These are phyloP conservation scores for Russula brevipes DNA, from an alignment of 768 basidiomycete species.

Conservation along the genomic window DNA sequence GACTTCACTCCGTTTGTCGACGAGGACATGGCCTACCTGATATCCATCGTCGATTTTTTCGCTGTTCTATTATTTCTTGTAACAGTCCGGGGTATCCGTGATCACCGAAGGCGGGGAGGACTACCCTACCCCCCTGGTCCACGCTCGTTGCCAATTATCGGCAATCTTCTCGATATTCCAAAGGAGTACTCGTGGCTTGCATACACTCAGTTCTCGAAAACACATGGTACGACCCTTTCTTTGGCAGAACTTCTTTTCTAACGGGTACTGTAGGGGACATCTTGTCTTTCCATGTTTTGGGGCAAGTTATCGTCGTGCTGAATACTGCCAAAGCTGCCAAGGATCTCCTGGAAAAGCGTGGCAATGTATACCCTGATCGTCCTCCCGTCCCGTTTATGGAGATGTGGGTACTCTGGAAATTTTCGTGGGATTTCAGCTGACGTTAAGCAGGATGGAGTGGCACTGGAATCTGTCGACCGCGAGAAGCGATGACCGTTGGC, in stretches of 20 bases:
- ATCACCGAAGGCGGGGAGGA: background rate
- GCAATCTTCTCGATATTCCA: conserved; percentile 14
- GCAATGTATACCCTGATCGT: conserved; percentile 9
- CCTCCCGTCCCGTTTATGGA: conserved; percentile 3
- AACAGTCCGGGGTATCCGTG: conserved; percentile 1
- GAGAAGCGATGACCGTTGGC: background rate
- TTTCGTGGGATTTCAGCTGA: background rate
- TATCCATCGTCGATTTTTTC: background rate
- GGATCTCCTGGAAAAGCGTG: conserved; percentile 13
- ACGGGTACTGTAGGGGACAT: background rate
- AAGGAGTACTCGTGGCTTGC: conserved; percentile 8
- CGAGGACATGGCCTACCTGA: background rate
- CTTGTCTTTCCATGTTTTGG: conserved; percentile 3
- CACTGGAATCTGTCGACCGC: background rate
- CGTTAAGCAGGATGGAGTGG: background rate
- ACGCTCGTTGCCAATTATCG: conserved; percentile 5
- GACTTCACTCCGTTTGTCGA: no score
- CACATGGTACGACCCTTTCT: conserved; percentile 1
- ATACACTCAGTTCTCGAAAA: background rate
- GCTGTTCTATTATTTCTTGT: background rate
- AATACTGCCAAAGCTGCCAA: background rate
- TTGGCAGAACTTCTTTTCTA: no score
- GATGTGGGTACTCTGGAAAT: background rate
- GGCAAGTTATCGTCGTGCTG: conserved; percentile 6
- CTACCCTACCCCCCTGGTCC: conserved; percentile 17